These are phyloP conservation scores for Stenogyne calaminthoides DNA, from an alignment of 305 asterid species.

Conservation along the genomic window DNA sequence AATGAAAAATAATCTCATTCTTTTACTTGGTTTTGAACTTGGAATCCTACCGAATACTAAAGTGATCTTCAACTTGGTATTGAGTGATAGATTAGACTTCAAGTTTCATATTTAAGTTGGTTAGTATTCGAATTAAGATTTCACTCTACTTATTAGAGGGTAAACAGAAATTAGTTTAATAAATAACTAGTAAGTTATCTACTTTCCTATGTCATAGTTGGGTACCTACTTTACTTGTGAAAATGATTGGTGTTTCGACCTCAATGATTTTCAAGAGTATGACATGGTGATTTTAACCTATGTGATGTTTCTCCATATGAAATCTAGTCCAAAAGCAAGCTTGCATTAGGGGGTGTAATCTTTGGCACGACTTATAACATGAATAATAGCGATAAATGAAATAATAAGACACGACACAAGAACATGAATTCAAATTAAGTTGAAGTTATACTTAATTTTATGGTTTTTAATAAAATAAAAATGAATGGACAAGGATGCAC, in stretches of 20 bases:
- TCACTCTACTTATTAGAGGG: not conserved
- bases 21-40: constrained; percentile 17
- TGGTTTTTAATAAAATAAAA: not conserved
- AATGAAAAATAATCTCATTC: not conserved
- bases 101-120: not conserved
- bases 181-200: too few species aligned
- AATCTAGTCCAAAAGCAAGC: too few species aligned
- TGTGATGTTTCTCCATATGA: too few species aligned
- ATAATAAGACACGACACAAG: not conserved
- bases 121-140: not conserved
- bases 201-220: not conserved
- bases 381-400: not conserved
- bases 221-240: not conserved
- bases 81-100: not conserved
- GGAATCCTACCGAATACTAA: not conserved
- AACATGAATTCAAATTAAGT: too few species aligned
- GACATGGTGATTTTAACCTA: not conserved
- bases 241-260: not conserved
- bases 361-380: not conserved
- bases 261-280: not conserved
- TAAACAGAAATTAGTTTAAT: not conserved
- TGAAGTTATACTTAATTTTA: not conserved
- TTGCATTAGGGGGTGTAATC: too few species aligned
- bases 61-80: not conserved
- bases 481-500: not conserved